These are phyloP conservation scores for Musa acuminata DNA, from an alignment of 176 grass and related monocot genomes.

Conservation along the genomic window DNA sequence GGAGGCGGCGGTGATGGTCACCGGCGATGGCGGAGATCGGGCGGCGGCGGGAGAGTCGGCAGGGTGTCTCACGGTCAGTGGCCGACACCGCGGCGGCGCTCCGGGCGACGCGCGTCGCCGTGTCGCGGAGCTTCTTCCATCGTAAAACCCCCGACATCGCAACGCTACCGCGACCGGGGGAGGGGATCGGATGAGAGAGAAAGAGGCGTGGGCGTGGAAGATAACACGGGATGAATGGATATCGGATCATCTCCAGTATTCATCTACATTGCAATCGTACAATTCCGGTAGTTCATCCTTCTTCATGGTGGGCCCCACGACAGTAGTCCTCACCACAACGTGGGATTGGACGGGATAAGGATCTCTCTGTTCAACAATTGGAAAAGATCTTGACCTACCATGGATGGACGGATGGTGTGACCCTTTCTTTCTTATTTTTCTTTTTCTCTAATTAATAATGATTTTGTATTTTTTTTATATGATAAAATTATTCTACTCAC, in stretches of 20 bases:
- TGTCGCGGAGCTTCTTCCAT: conserved; percentile 58
- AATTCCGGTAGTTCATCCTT: neutral
- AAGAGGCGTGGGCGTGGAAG: neutral
- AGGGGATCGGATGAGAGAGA: neutral
- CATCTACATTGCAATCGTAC: neutral
- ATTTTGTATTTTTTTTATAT: too few species aligned
- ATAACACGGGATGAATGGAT: neutral
- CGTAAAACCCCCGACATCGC: conserved; percentile 77
- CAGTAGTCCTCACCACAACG: too few species aligned
- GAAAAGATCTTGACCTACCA: too few species aligned
- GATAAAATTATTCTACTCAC: too few species aligned
- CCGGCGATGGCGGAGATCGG: neutral
- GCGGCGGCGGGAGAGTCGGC: neutral
- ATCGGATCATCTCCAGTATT: neutral
- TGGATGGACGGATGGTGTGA: too few species aligned
- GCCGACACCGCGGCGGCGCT: conserved; percentile 25
- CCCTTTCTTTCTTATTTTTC: too few species aligned
- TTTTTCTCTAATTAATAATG: too few species aligned
- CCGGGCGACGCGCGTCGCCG: conserved; percentile 38
- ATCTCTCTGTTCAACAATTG: too few species aligned
- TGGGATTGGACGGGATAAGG: too few species aligned
- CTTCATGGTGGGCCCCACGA: too few species aligned
- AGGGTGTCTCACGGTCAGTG: neutral
- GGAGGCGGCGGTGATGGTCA: conserved; percentile 18
- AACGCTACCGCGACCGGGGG: neutral